Conservation (phyloP, 768 basidiomycete species). For the Crassisporium funariophilum region DNA sequence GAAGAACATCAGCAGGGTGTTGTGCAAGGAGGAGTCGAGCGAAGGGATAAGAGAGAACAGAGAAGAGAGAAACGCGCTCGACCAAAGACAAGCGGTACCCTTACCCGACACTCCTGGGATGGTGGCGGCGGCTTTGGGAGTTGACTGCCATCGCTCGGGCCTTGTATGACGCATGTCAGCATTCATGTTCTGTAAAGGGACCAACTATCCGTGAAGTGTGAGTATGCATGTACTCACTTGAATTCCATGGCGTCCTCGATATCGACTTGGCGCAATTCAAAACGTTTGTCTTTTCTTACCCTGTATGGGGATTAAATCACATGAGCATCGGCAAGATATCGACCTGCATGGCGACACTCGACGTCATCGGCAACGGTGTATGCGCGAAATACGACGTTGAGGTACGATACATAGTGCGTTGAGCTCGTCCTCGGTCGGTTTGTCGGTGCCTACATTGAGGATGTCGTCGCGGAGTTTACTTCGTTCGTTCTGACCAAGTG, state of each 20-base stretch:
- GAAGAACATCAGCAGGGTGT: neutral
- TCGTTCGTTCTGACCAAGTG: conserved; percentile 50
- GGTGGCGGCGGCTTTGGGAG: conserved; percentile 42
- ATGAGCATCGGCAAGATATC: conserved; percentile 46
- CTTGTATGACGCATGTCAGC: conserved; percentile 30
- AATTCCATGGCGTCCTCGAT: conserved; percentile 63
- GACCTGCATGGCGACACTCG: conserved; percentile 50
- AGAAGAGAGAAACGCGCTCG: conserved; percentile 42
- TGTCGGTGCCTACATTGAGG: conserved; percentile 49
- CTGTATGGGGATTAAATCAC: conserved; percentile 22
- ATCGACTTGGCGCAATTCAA: conserved; percentile 54
- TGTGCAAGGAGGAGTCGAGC: neutral
- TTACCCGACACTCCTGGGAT: conserved; percentile 67
- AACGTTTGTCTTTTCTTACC: conserved; percentile 46
- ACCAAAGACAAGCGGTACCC: conserved; percentile 65
- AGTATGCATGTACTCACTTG: conserved; percentile 40
- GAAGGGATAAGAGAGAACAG: too few relatives aligned
- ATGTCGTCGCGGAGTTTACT: conserved; percentile 61
- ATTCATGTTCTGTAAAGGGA: neutral
- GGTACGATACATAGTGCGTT: conserved; percentile 65
- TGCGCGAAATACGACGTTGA: conserved; percentile 68
- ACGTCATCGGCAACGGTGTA: conserved; percentile 46
- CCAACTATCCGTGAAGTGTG: neutral
- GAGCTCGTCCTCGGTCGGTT: conserved; percentile 70
- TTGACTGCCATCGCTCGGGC: conserved; percentile 63